Evolutionary conservation across 768 basidiomycete genomes (phyloP).

Genomic region (Termitomyces sp.): DNA sequence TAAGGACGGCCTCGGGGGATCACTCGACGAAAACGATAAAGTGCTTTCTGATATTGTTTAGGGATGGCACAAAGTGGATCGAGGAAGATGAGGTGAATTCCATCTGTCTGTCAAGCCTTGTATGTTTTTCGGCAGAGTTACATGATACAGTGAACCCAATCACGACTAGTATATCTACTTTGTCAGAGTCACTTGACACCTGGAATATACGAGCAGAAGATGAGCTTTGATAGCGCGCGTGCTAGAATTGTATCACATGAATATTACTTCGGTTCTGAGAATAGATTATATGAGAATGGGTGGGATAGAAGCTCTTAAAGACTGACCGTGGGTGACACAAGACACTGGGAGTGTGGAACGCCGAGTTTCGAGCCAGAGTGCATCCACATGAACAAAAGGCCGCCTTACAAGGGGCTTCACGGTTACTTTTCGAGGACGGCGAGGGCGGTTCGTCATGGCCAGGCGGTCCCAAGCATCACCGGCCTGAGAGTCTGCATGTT

Average conservation of each 20-base stretch:
- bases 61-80: no score
- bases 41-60: no score
- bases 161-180: slow-evolving; percentile 16
- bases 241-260: background rate
- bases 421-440: background rate
- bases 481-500: background rate
- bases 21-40: no score
- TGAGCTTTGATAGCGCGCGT: background rate
- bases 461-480: slow-evolving; percentile 5
- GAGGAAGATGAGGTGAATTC: no score
- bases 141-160: slow-evolving; percentile 12
- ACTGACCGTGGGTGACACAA: background rate
- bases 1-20: no score
- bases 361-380: slow-evolving; percentile 5
- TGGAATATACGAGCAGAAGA: slow-evolving; percentile 1
- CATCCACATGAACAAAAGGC: background rate
- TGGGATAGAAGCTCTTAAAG: background rate
- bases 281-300: background rate
- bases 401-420: background rate
- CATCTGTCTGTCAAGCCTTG: no score
- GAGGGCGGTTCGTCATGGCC: background rate
- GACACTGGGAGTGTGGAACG: background rate
- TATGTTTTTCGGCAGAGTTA: no score
- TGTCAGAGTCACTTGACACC: background rate
- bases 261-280: background rate